Conservation (phyloP, 768 basidiomycete species). For the Guyanaporus albipodus region DNA sequence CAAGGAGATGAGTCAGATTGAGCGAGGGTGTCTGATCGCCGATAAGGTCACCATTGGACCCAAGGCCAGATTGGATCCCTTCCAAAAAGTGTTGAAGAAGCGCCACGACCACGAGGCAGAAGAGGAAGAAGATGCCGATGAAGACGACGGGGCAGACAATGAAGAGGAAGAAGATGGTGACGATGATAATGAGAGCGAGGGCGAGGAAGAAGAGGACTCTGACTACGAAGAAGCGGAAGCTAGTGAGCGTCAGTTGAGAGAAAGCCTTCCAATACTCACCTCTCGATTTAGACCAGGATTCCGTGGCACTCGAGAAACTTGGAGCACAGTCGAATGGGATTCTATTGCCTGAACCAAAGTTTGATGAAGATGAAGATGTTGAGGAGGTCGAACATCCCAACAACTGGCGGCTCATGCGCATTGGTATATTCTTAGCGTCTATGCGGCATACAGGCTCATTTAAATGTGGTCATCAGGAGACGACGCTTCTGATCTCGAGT, state of each 20-base stretch:
- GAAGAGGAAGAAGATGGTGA: slow-evolving; percentile 26
- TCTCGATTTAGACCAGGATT: slow-evolving; percentile 44
- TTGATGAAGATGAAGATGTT: slow-evolving; percentile 60
- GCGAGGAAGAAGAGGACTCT: slow-evolving; percentile 45
- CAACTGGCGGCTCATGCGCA: slow-evolving; percentile 71
- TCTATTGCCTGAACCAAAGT: slow-evolving; percentile 69
- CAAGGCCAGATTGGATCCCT: slow-evolving; percentile 59
- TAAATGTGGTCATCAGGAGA: slow-evolving; percentile 41
- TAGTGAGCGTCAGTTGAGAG: slow-evolving; percentile 39
- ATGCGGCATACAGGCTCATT: neutral
- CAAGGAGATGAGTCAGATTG: slow-evolving; percentile 61
- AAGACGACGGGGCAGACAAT: slow-evolving; percentile 15
- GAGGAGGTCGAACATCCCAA: slow-evolving; percentile 59
- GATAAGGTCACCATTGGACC: slow-evolving; percentile 80
- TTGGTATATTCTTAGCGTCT: slow-evolving; percentile 45
- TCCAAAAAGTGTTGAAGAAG: slow-evolving; percentile 67
- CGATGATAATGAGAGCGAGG: slow-evolving; percentile 35
- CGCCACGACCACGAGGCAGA: slow-evolving; percentile 32
- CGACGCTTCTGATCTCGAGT: slow-evolving; percentile 54
- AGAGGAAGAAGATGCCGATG: slow-evolving; percentile 24
- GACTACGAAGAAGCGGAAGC: slow-evolving; percentile 67
- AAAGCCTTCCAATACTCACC: neutral
- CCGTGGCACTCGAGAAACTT: slow-evolving; percentile 41
- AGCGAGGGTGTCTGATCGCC: slow-evolving; percentile 74
- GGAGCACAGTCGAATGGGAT: slow-evolving; percentile 75